A percentile compares a stretch with the other conserved stretches of the same genome.
Evolutionary conservation across 2,329 filamentous ascomycete genomes (phyloP).

Genomic region (Penicillium sp.): DNA sequence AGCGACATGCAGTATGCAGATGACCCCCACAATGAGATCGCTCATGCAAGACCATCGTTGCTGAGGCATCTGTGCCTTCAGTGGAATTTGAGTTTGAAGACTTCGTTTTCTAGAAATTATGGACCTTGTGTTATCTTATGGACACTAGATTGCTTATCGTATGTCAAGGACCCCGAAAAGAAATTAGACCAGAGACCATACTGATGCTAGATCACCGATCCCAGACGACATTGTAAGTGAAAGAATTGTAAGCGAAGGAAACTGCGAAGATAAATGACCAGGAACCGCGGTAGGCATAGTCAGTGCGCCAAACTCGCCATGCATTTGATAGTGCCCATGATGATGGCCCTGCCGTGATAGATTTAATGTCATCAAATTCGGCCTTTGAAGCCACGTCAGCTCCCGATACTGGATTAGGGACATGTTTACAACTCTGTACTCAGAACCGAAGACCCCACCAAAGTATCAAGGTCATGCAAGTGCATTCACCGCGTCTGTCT

Average conservation of each 20-base stretch:
- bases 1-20: background rate
- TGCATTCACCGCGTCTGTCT: too few species aligned
- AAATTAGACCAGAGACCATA: conserved; percentile 33
- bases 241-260: conserved; percentile 58
- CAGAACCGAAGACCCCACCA: too few species aligned
- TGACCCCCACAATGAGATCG: conserved; percentile 28
- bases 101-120: conserved; percentile 36
- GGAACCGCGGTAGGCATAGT: conserved; percentile 59
- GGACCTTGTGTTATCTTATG: background rate
- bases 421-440: too few species aligned
- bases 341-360: too few species aligned
- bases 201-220: conserved; percentile 34
- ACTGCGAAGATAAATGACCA: conserved; percentile 68
- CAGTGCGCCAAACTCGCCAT: conserved; percentile 72
- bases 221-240: conserved; percentile 52
- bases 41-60: conserved; percentile 22
- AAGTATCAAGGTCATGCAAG: too few species aligned
- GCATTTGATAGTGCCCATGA: conserved; percentile 57
- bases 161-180: conserved; percentile 33
- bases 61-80: background rate
- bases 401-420: too few species aligned
- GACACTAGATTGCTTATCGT: background rate
- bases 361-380: too few species aligned
- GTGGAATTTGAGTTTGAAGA: conserved; percentile 19
- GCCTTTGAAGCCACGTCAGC: too few species aligned